These are phyloP conservation scores for Lathyrus aphaca DNA, from an alignment of 306 rosid genomes.

Conservation along the genomic window DNA sequence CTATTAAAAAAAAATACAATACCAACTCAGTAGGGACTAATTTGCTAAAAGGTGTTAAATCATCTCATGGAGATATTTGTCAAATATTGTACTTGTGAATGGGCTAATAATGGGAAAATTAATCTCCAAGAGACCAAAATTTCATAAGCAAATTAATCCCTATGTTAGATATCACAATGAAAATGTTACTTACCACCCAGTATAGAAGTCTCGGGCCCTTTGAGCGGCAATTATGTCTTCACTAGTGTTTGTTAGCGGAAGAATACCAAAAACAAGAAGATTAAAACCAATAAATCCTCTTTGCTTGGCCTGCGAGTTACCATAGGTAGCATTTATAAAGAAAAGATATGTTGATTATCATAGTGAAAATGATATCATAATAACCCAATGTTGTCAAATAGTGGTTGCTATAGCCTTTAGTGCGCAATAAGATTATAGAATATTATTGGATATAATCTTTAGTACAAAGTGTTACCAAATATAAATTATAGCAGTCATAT, in stretches of 20 bases:
- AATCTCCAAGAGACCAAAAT: too few species aligned
- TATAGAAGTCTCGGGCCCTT: conserved; percentile 52
- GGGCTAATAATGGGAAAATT: too few species aligned
- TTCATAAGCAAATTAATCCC: too few species aligned
- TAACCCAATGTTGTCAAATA: not conserved
- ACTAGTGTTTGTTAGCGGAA: conserved; percentile 55
- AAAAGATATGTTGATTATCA: not conserved
- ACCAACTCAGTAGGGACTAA: too few species aligned
- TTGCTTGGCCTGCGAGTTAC: conserved; percentile 51
- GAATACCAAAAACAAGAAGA: conserved; percentile 32
- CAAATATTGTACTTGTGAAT: too few species aligned
- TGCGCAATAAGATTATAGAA: not conserved
- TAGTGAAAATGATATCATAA: not conserved
- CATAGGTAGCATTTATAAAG: not conserved
- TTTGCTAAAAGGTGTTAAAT: too few species aligned
- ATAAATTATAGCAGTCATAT: too few species aligned
- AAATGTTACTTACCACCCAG: conserved; percentile 52
- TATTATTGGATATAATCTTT: not conserved
- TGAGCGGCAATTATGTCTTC: conserved; percentile 48
- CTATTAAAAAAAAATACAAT: too few species aligned
- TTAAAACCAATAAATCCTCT: conserved; percentile 62
- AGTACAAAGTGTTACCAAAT: too few species aligned
- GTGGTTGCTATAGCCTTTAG: too few species aligned
- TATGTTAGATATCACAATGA: not conserved
- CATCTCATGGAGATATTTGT: too few species aligned